Evolutionary conservation across 2,329 filamentous ascomycete species (phyloP).

Genomic region (Colletotrichum somersetense): DNA sequence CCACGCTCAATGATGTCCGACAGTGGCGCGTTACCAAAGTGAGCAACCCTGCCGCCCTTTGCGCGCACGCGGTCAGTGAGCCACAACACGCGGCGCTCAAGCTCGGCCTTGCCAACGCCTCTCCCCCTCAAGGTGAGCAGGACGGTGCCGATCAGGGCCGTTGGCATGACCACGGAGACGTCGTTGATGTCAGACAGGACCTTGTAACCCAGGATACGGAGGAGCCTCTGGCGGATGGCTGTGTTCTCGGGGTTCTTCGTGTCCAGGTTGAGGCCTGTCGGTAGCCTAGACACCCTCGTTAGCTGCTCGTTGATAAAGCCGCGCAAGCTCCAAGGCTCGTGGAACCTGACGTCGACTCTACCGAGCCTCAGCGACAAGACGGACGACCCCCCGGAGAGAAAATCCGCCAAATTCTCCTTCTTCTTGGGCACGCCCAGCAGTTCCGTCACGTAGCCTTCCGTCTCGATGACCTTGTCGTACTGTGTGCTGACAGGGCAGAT

Average conservation of each 20-base stretch:
- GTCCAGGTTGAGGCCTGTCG: conserved; percentile 61
- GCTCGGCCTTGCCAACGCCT: conserved; percentile 88
- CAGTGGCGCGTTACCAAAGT: conserved; percentile 86
- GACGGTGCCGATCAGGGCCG: conserved; percentile 93
- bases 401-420: conserved; percentile 92
- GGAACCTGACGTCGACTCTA: conserved; percentile 93
- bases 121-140: conserved; percentile 90
- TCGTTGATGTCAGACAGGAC: conserved; percentile 95
- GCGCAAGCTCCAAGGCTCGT: conserved; percentile 93
- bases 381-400: conserved; percentile 86
- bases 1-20: conserved; percentile 88
- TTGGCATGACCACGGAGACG: conserved; percentile 98
- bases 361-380: conserved; percentile 90
- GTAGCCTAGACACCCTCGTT: conserved; percentile 65
- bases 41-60: conserved; percentile 92
- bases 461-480: conserved; percentile 99
- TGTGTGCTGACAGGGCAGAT: conserved; percentile 97
- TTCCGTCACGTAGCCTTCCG: conserved; percentile 95
- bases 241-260: conserved; percentile 62
- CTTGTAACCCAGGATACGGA: conserved; percentile 90
- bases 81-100: conserved; percentile 92
- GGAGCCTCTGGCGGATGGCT: conserved; percentile 75
- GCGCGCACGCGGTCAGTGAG: conserved; percentile 82
- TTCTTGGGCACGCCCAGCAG: conserved; percentile 94
- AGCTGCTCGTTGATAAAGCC: conserved; percentile 85